Percentiles rank a stretch among this genome's conserved stretches.
Conservation (phyloP, 1,284 basidiomycete genomes). For the Cutaneotrichosporon sp. region DNA sequence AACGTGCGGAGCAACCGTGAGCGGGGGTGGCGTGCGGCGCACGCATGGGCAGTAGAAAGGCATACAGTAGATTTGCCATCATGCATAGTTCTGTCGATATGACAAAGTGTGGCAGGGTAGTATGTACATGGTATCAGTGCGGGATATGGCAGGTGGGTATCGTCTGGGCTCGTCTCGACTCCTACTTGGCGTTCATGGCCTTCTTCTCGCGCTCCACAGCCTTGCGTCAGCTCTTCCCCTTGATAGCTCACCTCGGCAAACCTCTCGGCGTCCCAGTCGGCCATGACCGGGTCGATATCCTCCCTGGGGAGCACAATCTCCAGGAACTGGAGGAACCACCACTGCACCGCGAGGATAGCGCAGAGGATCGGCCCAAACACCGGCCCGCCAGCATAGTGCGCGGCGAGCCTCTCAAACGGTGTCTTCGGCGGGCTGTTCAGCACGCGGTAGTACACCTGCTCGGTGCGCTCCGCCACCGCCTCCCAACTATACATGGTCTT, state of each 20-base stretch:
- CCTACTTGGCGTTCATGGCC: not conserved
- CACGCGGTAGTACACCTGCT: conserved; percentile 75
- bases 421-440: conserved; percentile 63
- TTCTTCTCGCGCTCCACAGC: conserved; percentile 5
- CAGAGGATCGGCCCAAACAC: conserved; percentile 56
- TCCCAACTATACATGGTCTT: conserved; percentile 85
- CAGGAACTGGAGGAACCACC: conserved; percentile 50
- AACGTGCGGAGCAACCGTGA: too few relatives aligned
- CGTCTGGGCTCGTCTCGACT: too few relatives aligned
- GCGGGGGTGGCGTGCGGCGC: not conserved
- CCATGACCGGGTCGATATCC: conserved; percentile 46
- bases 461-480: conserved; percentile 76
- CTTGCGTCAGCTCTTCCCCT: conserved; percentile 5
- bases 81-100: not conserved
- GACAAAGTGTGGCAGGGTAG: not conserved
- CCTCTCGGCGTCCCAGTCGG: conserved; percentile 26
- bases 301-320: conserved; percentile 44
- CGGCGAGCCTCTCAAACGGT: conserved; percentile 68
- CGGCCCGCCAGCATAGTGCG: conserved; percentile 58
- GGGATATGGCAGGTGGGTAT: not conserved
- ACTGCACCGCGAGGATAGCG: conserved; percentile 54
- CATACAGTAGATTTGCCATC: not conserved
- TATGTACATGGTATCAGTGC: conserved; percentile 2
- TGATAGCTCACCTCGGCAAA: conserved; percentile 26
- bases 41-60: not conserved